Evolutionary conservation across 2,329 filamentous ascomycete species (phyloP), one percentile per base, ranked within the genome.

Genomic region (Fonsecaea erecta): DNA sequence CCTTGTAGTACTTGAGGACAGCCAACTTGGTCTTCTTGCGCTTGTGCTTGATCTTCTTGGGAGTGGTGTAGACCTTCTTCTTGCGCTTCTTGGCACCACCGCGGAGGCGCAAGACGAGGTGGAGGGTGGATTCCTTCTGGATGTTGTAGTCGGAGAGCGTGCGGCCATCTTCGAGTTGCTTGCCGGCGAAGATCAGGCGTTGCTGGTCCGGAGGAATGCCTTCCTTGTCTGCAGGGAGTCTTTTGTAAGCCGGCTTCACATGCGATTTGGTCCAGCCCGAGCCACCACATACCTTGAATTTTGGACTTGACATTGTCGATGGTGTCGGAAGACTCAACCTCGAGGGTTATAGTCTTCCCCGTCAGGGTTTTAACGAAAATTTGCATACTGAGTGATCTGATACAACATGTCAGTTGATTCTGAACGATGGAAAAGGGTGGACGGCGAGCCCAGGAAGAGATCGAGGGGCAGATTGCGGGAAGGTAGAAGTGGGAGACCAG

Each of bases 41-140:
- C 93, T 99, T 99, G 90, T 99, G 95, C 95, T 99, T 99, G 91
- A 99, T 99, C 93, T 99, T 99, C 93, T 99, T 99, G 83, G 95
- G 95, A 79, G 95, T 99, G 82, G 92, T 98, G 91, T 99, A 99
- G 76, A 99, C 95, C 93, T 99, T 99, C 93, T 97, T 97, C 92
- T 99, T 99, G 84, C 96, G 90, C 92, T 98, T 97, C 93, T 99
- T 99, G 81, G 84, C 93, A 83, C 94, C 95, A 88, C 95, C 95
- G 88, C 94, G 95, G 70, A 99, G 93, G 81, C 95, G 92, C 77
- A 99, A 90, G 77, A 99, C 95, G 76, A 98, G 86, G 85, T 99
- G 95, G 74, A 99, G 93, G 77, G 95, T 99, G 75, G 89, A 93
- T 89, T 98, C 94, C 90, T 99, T 99, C 90, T 99, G 95, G 87